phyloP scores from a whole-genome alignment of 2,329 filamentous ascomycete genomes.

The Aureobasidium sp. region DNA sequence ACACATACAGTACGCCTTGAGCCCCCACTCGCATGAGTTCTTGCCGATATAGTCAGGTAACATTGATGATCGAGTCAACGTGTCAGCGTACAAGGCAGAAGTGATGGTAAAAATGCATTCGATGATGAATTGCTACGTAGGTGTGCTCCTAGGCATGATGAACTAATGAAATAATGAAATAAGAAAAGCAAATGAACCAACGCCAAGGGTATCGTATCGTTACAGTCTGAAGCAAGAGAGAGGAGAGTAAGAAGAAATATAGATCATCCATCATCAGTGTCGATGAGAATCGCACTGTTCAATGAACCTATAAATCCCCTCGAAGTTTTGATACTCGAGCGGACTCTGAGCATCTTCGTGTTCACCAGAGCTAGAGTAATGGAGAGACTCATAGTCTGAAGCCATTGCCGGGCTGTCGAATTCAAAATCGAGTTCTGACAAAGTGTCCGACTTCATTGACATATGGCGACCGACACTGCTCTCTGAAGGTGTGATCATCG shows the following conservation, averaged over 20 bases:
- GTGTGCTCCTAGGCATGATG: not conserved
- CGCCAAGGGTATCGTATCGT: conserved; percentile 7
- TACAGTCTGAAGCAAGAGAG: not conserved
- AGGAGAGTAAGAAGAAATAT: not conserved
- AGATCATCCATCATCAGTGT: not conserved
- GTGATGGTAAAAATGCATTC: not conserved
- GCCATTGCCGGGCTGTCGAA: conserved; percentile 31
- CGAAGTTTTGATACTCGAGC: conserved; percentile 52
- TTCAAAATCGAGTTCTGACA: conserved; percentile 22
- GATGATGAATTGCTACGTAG: not conserved
- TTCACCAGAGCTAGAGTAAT: conserved; percentile 33
- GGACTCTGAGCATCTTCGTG: conserved; percentile 26
- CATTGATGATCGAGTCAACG: not conserved
- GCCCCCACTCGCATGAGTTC: too few species aligned
- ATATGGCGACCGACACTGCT: conserved; percentile 19
- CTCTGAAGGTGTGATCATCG: conserved; percentile 45
- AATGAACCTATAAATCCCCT: conserved; percentile 59
- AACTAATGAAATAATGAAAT: too few species aligned
- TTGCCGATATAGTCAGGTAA: not conserved
- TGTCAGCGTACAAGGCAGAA: not conserved
- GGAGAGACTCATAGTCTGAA: conserved; percentile 50
- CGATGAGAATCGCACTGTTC: conserved; percentile 48
- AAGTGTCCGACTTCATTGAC: conserved; percentile 20
- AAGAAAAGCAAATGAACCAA: not conserved
- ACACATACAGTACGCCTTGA: too few species aligned